Conservation (phyloP, 495 filamentous ascomycete species). For the Podospora appendiculata region DNA sequence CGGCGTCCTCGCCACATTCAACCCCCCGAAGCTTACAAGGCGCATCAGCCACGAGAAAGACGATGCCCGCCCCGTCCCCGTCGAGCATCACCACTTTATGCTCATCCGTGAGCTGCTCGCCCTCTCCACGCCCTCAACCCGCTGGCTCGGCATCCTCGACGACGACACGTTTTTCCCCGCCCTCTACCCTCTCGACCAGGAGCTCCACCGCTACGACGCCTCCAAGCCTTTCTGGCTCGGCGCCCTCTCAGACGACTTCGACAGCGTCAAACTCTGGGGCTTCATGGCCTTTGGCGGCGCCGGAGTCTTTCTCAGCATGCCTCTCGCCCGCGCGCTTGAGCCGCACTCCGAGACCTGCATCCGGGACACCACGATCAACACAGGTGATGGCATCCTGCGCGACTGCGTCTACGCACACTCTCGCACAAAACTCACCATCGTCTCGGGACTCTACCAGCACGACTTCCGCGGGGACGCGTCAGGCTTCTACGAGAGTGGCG, state of each 20-base stretch:
- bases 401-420: slow-evolving; percentile 55
- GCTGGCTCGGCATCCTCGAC: slow-evolving; percentile 60
- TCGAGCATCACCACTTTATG: slow-evolving; percentile 58
- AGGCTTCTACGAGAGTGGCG: slow-evolving; percentile 56
- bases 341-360: slow-evolving; percentile 48
- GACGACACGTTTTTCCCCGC: slow-evolving; percentile 71
- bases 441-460: slow-evolving; percentile 55
- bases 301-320: slow-evolving; percentile 56
- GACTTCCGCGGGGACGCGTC: slow-evolving; percentile 53
- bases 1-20: slow-evolving; percentile 47
- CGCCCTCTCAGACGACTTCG: slow-evolving; percentile 55
- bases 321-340: slow-evolving; percentile 47
- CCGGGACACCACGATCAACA: slow-evolving; percentile 37
- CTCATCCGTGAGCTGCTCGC: slow-evolving; percentile 50
- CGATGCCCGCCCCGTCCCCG: slow-evolving; percentile 1
- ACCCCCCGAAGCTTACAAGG: slow-evolving; percentile 36
- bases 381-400: slow-evolving; percentile 54
- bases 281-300: slow-evolving; percentile 64
- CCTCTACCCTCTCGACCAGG: slow-evolving; percentile 46
- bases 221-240: slow-evolving; percentile 51
- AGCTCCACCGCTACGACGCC: slow-evolving; percentile 39
- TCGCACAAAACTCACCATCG: slow-evolving; percentile 46
- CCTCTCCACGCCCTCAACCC: slow-evolving; percentile 43
- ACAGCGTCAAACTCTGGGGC: slow-evolving; percentile 51
- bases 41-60: slow-evolving; percentile 13